Base-by-base conservation (phyloP, 306 rosid species). In the Mimosa pudica region DNA sequence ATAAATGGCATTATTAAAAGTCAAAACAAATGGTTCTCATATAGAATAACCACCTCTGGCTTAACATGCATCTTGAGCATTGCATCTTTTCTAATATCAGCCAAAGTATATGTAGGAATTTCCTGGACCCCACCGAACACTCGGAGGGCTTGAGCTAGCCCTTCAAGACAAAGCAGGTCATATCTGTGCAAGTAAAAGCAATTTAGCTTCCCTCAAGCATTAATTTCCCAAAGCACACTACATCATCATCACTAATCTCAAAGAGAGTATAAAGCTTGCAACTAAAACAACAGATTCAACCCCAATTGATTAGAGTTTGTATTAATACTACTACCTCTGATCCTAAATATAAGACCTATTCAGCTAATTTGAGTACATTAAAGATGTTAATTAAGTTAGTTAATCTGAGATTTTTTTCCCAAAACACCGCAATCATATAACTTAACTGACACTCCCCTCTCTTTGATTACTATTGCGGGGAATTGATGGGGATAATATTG, bases 81-180 rank as follows among this genome's bases (percentile, higher is more conserved):
- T 10, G 44, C 44, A 32, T 32, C 42, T 32, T 62, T 62, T 30
- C 68, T 62, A 62, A 62, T 32, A 41, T 33, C 68, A 32, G 68
- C 42, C 41, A 62, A 62, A 10, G 42, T 32, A 13, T 62, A 62
- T 16, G 68, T 62, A 62, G 68, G 68, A 41, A 62, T 32, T 62
- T 62, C 68, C 68, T 62, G 68, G 42, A 62, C 12, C 42, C 68
- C 68, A 62, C 68, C 32, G n/a, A 62, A 62, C 44, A 62, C 68
- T 62, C 68, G 68, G 44, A 62, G 68, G 42, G 68, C 68, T 12
- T 32, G 42, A 62, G 68, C 68, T 11, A 32, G n/a, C 68, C 42
- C 68, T 62, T 62, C 68, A 33, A 62, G 68, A 42, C 68, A 62
- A 32, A 62, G 68, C 68, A 62, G 68, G 68, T 62, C 68, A 62